A percentile compares a stretch with the other conserved stretches of the same genome.
These are phyloP conservation scores for Aureobasidium vineae DNA, from an alignment of 2,329 filamentous ascomycete species.

Conservation along the genomic window DNA sequence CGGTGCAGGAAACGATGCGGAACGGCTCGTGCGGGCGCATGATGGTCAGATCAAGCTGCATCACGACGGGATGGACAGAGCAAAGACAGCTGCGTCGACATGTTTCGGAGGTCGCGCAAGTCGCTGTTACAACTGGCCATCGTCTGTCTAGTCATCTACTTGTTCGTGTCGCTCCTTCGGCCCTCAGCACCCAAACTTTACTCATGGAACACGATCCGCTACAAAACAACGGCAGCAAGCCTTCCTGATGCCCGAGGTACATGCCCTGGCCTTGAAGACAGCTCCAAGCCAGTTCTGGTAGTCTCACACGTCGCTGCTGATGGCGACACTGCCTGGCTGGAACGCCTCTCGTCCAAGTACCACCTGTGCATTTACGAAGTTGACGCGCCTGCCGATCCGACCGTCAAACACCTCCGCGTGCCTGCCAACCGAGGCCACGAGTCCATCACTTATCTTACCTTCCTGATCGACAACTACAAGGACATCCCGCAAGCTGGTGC, in stretches of 20 bases:
- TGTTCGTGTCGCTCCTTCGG: conserved; percentile 43
- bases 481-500: conserved; percentile 53
- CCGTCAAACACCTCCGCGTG: conserved; percentile 41
- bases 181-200: conserved; percentile 40
- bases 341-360: conserved; percentile 41
- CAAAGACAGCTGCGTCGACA: conserved; percentile 32
- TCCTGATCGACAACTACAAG: conserved; percentile 61
- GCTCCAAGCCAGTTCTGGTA: conserved; percentile 47
- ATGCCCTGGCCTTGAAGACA: conserved; percentile 44
- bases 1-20: neutral
- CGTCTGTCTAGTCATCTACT: conserved; percentile 39
- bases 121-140: conserved; percentile 40
- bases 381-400: conserved; percentile 39
- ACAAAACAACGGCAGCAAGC: conserved; percentile 41
- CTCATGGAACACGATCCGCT: conserved; percentile 47
- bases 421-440: conserved; percentile 58
- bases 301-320: conserved; percentile 46
- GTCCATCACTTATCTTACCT: conserved; percentile 60
- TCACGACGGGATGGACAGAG: neutral
- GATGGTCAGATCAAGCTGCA: neutral
- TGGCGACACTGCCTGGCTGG: conserved; percentile 46
- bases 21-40: conserved; percentile 13
- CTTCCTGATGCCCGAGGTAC: conserved; percentile 41
- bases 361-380: conserved; percentile 50
- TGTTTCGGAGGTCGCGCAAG: conserved; percentile 43